A percentile compares a stretch with the other conserved stretches of the same genome.
Conservation (phyloP, 1,284 basidiomycete genomes). For the Thelephora terrestris region DNA sequence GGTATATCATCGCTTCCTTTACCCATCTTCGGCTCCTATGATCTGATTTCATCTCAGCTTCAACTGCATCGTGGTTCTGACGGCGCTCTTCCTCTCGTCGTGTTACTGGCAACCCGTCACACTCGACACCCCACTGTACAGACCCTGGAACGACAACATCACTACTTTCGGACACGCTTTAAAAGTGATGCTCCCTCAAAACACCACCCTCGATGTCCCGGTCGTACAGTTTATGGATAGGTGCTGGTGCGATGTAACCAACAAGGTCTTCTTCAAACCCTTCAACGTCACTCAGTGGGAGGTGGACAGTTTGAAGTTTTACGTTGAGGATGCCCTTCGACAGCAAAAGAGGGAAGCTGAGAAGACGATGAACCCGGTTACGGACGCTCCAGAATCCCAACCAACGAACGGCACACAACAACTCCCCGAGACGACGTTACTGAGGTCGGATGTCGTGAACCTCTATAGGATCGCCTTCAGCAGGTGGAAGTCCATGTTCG, state of each 20-base stretch:
- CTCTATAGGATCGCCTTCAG: not conserved
- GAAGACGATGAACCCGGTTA: slow-evolving; percentile 16
- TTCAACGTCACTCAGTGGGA: slow-evolving; percentile 70
- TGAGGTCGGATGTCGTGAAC: not conserved
- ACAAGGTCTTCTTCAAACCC: slow-evolving; percentile 53
- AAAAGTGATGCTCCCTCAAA: slow-evolving; percentile 19
- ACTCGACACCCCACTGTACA: slow-evolving; percentile 45
- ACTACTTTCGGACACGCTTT: slow-evolving; percentile 61
- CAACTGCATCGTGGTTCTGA: slow-evolving; percentile 71
- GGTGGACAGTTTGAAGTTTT: slow-evolving; percentile 34
- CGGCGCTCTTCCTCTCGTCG: slow-evolving; percentile 69
- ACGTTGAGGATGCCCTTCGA: slow-evolving; percentile 26
- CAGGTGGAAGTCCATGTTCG: not conserved
- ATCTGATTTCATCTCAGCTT: slow-evolving; percentile 36
- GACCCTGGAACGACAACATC: slow-evolving; percentile 55
- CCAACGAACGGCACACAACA: not conserved
- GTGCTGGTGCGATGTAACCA: slow-evolving; percentile 71
- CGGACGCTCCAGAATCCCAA: slow-evolving; percentile 7
- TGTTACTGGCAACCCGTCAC: slow-evolving; percentile 80
- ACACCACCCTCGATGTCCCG: slow-evolving; percentile 34
- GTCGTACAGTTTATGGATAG: slow-evolving; percentile 37
- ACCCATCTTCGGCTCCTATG: not conserved
- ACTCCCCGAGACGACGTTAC: not conserved
- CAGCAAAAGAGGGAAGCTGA: slow-evolving; percentile 15
- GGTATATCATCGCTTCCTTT: slow-evolving; percentile 34